Percentiles rank a stretch among this genome's conserved stretches.
Evolutionary conservation across 192 early-diverging fungal species (phyloP).

Genomic region (Mortierella claussenii): DNA sequence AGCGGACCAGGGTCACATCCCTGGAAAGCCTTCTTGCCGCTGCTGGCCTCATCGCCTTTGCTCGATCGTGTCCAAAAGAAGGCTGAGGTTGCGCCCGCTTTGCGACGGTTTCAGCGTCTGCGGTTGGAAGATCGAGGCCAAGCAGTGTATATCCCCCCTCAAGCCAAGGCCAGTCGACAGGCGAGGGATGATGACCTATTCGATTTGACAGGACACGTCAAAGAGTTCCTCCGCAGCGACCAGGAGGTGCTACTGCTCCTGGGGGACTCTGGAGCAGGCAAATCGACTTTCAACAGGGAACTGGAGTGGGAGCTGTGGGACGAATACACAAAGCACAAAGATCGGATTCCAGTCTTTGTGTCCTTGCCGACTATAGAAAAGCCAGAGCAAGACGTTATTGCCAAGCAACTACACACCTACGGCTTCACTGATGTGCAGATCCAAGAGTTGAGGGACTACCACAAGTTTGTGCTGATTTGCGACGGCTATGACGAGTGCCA

Average conservation of each 20-base stretch:
- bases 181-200: background rate
- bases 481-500: slow-evolving; percentile 16
- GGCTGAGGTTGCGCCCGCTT: background rate
- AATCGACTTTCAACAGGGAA: slow-evolving; percentile 5
- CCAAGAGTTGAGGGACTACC: slow-evolving; percentile 2
- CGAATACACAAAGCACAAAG: background rate
- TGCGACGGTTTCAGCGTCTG: background rate
- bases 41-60: background rate
- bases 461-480: slow-evolving; percentile 12
- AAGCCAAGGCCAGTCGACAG: slow-evolving; percentile 3
- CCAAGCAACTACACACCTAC: background rate
- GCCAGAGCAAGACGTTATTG: slow-evolving; percentile 6
- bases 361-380: background rate
- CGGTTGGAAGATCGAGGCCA: background rate
- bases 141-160: slow-evolving; percentile 1
- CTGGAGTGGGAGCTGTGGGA: background rate
- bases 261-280: slow-evolving; percentile 12
- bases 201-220: background rate
- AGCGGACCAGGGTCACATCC: background rate
- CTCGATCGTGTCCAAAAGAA: background rate
- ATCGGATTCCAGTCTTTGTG: background rate
- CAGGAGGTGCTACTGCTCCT: background rate
- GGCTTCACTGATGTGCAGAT: background rate
- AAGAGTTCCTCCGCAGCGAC: slow-evolving; percentile 1
- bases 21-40: background rate